A percentile compares a stretch with the other conserved stretches of the same genome.
Conservation (phyloP, 2,329 filamentous ascomycete species). For the Macroventuria anomochaeta region DNA sequence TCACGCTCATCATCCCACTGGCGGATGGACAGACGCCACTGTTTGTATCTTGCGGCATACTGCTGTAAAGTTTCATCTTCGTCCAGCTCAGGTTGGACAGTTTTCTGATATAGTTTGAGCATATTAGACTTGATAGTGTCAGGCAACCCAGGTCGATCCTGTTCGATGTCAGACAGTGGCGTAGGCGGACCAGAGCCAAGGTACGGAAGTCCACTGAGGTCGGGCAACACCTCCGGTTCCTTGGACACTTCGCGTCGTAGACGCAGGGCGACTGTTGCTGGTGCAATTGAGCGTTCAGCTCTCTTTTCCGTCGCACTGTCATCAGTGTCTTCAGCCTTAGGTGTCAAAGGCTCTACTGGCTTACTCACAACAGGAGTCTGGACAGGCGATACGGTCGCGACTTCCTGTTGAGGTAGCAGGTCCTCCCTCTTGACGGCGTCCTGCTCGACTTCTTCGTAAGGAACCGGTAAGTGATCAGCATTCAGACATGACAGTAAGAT, state of each 20-base stretch:
- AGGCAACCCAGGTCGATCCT: conserved; percentile 47
- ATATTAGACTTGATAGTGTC: conserved; percentile 47
- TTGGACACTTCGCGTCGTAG: conserved; percentile 38
- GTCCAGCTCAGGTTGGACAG: conserved; percentile 39
- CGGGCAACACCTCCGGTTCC: conserved; percentile 49
- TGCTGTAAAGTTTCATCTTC: conserved; percentile 39
- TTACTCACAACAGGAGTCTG: conserved; percentile 25
- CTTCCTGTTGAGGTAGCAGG: conserved; percentile 25
- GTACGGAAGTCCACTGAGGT: conserved; percentile 54
- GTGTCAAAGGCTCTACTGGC: conserved; percentile 41
- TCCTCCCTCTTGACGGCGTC: conserved; percentile 27
- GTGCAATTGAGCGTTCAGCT: conserved; percentile 35
- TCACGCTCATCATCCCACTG: conserved; percentile 52
- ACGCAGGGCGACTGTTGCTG: conserved; percentile 42
- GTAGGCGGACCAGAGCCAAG: conserved; percentile 53
- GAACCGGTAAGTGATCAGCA: conserved; percentile 36
- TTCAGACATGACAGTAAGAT: conserved; percentile 51
- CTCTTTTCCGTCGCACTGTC: conserved; percentile 39
- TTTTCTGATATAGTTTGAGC: conserved; percentile 41
- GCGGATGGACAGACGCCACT: conserved; percentile 52
- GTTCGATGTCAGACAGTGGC: conserved; percentile 52
- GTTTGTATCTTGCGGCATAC: conserved; percentile 50
- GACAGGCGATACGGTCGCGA: conserved; percentile 14
- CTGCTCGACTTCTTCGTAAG: conserved; percentile 21
- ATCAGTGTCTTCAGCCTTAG: conserved; percentile 45